Evolutionary conservation across 805 yeast species (phyloP).

Genomic region (Cyberlindnera petersonii): DNA sequence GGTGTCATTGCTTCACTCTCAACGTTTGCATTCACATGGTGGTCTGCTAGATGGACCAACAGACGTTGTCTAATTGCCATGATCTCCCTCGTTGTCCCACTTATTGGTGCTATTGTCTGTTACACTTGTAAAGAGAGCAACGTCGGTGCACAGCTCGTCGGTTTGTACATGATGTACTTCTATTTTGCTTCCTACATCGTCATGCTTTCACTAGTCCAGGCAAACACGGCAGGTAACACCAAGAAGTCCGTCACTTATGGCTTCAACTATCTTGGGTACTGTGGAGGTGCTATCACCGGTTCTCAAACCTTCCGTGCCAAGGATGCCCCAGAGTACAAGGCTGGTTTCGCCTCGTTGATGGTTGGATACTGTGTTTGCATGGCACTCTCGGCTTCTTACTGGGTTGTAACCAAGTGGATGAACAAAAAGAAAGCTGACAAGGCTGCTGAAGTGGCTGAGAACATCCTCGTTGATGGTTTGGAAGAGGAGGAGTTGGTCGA

Average conservation of each 20-base stretch:
- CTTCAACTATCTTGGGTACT: conserved; percentile 36
- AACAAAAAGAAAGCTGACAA: conserved; percentile 29
- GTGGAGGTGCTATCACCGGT: conserved; percentile 43
- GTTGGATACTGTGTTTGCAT: conserved; percentile 40
- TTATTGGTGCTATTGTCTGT: conserved; percentile 29
- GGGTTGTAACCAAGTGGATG: conserved; percentile 31
- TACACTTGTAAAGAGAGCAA: conserved; percentile 18
- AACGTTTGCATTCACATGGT: conserved; percentile 31
- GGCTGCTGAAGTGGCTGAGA: conserved; percentile 6
- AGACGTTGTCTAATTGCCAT: conserved; percentile 28
- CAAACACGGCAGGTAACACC: conserved; percentile 46
- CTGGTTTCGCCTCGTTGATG: conserved; percentile 43
- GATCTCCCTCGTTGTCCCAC: conserved; percentile 27
- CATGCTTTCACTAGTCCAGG: conserved; percentile 31
- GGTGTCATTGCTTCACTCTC: conserved; percentile 32
- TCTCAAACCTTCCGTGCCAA: conserved; percentile 42
- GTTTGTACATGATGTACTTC: conserved; percentile 33
- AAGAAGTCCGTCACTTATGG: conserved; percentile 37
- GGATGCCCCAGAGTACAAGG: conserved; percentile 39
- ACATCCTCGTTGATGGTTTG: conserved; percentile 21
- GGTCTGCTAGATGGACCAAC: conserved; percentile 30
- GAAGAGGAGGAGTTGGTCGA: conserved; percentile 36
- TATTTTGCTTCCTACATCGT: conserved; percentile 32
- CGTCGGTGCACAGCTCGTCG: conserved; percentile 29
- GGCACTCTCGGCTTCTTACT: conserved; percentile 33